Evolutionary conservation across 257 asterid genomes (phyloP), one percentile per base, ranked within the genome.

Genomic region (Handroanthus guayacan): DNA sequence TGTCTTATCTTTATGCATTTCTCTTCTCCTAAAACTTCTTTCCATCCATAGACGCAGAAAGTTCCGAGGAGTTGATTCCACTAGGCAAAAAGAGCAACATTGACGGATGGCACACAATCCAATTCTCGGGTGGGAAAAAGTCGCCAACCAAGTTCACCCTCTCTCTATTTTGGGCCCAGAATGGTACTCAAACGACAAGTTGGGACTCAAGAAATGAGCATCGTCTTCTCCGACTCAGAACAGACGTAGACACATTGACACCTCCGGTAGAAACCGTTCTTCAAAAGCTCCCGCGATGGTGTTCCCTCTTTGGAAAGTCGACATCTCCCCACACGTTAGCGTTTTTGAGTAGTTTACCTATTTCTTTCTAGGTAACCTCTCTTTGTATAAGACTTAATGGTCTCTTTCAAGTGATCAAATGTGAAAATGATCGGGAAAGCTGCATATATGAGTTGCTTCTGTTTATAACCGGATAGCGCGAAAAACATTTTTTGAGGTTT

Each of bases 51-150:
- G 91, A 92, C 51, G 82, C 90, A 18, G 92, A 78, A 3, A 82
- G 71, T 72, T 74, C 75, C 0, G 96, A 88, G 76, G 96, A 87
- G 79, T 77, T 90, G 75, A 82, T 94, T 62, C 54, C 96, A 6
- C 74, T 81, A 0, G 90, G 93, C 5, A 86, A 89, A 69, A 94
- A 90, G 87, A 85, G 76, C 55, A 65, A 86, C 4, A 80, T 51
- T 8, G 89, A 92, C 3, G 97, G 97, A 77, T 94, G 97, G 99
- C 99, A 94, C 65, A 82, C 75, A 17, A 88, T 94, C 72, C 97
- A 92, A 75, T 94, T 89, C 77, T 84, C 98, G 0, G 97, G 99
- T 37, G 99, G 99, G 76, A 85, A 74, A 79, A 88, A 88, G 50
- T 72, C 97, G 2, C 92, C 96, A 0, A 90, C 91, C 75, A 87